Evolutionary conservation across 768 basidiomycete species (phyloP).

Genomic region (Suillus subluteus): DNA sequence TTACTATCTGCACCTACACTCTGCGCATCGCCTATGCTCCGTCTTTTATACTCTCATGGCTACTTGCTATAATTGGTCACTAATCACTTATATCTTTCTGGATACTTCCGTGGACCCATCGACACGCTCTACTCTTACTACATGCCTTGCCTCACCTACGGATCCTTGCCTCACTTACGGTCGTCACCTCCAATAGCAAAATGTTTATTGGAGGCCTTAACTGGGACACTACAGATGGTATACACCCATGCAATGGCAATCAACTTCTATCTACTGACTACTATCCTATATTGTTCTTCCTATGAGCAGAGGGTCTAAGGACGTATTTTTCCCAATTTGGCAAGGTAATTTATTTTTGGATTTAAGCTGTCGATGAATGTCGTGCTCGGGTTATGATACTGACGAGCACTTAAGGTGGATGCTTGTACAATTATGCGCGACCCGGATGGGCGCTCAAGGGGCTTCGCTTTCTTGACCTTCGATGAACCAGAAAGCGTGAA

Average conservation of each 20-base stretch:
- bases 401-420: conserved; percentile 54
- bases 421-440: conserved; percentile 89
- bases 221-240: conserved; percentile 93
- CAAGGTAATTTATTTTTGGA: conserved; percentile 46
- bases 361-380: neutral
- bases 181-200: conserved; percentile 59
- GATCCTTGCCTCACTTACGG: conserved; percentile 32
- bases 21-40: conserved; percentile 28
- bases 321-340: conserved; percentile 83
- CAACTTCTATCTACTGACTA: conserved; percentile 31
- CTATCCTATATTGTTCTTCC: conserved; percentile 20
- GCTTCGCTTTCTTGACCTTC: conserved; percentile 87
- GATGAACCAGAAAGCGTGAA: conserved; percentile 66
- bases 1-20: conserved; percentile 28
- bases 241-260: conserved; percentile 34
- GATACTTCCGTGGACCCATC: conserved; percentile 41
- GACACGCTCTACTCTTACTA: conserved; percentile 25
- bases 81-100: conserved; percentile 39
- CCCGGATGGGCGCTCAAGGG: conserved; percentile 70
- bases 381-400: conserved; percentile 14
- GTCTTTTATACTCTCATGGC: conserved; percentile 36
- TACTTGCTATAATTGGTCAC: conserved; percentile 38
- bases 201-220: conserved; percentile 91
- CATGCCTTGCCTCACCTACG: conserved; percentile 23
- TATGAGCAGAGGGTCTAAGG: conserved; percentile 56